Percentiles rank a stretch among this genome's conserved stretches.
These are phyloP conservation scores for Monosporozyma aquatica DNA, from an alignment of 805 yeast genomes.

Conservation along the genomic window DNA sequence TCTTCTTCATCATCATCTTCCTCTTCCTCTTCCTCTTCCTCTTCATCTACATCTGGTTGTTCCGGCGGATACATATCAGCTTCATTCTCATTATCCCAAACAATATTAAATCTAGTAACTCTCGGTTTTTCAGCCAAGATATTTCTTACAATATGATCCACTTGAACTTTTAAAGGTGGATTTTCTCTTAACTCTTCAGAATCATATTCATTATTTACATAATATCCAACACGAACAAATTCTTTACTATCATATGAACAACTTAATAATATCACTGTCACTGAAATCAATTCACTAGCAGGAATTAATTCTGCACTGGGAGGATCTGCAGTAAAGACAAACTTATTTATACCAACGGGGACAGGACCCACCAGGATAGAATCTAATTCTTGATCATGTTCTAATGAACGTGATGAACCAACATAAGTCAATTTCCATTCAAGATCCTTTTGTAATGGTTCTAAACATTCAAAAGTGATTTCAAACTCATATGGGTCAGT, in stretches of 20 bases:
- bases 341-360: constrained; percentile 93
- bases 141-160: constrained; percentile 88
- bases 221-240: constrained; percentile 94
- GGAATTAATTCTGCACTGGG: constrained; percentile 95
- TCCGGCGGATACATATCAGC: constrained; percentile 72
- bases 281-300: constrained; percentile 88
- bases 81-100: constrained; percentile 79
- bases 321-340: constrained; percentile 88
- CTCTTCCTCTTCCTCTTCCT: constrained; percentile 58
- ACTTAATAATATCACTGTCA: constrained; percentile 85
- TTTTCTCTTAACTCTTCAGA: constrained; percentile 85
- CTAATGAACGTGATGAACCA: constrained; percentile 87
- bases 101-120: constrained; percentile 92
- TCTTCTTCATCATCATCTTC: constrained; percentile 50
- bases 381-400: constrained; percentile 95
- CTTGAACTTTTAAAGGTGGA: constrained; percentile 89
- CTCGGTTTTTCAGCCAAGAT: constrained; percentile 95
- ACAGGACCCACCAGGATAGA: constrained; percentile 97
- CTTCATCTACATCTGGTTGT: constrained; percentile 54
- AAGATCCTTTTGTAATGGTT: constrained; percentile 72
- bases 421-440: constrained; percentile 98
- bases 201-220: constrained; percentile 95
- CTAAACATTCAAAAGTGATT: constrained; percentile 94
- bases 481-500: constrained; percentile 92
- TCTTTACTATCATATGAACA: constrained; percentile 91